Evolutionary conservation across 352 stramenopile genomes (phyloP).

Genomic region (Globisporangium cystogenes): DNA sequence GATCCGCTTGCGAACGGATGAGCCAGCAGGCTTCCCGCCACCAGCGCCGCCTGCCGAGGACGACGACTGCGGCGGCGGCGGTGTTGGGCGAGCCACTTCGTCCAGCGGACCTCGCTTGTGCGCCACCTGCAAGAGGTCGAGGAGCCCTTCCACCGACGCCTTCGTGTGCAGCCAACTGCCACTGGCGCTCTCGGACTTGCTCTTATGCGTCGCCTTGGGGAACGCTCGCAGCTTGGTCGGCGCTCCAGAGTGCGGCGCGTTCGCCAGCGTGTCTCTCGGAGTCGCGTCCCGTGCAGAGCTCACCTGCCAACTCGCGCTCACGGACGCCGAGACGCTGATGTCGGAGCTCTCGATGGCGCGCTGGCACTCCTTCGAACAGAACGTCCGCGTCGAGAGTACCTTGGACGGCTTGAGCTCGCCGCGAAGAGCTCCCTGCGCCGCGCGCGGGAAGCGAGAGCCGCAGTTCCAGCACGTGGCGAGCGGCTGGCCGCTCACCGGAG

Average conservation of each 20-base stretch:
- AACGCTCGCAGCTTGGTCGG: constrained; percentile 2
- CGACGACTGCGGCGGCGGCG: background rate
- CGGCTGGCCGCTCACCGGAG: constrained; percentile 19
- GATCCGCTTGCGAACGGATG: constrained; percentile 6
- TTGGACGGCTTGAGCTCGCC: constrained; percentile 9
- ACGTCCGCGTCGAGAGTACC: constrained; percentile 21
- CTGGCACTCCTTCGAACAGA: constrained; percentile 35
- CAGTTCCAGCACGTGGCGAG: constrained; percentile 65
- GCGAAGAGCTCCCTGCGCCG: constrained; percentile 11
- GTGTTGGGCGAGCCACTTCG: constrained; percentile 1
- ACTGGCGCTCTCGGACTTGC: background rate
- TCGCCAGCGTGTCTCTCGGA: background rate
- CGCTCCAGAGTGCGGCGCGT: background rate
- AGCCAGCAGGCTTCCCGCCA: background rate
- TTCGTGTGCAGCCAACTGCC: background rate
- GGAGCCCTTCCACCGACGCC: constrained; percentile 9
- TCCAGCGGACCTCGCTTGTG: background rate
- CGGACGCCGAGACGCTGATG: constrained; percentile 30
- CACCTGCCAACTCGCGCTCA: constrained; percentile 23
- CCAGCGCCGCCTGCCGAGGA: background rate
- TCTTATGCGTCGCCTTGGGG: constrained; percentile 4
- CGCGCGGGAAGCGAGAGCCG: constrained; percentile 41
- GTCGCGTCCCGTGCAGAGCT: background rate
- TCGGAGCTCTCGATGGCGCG: constrained; percentile 28
- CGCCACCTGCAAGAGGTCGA: constrained; percentile 24